Conservation (phyloP, 2,329 filamentous ascomycete species). For the Salinomyces thailandicus region DNA sequence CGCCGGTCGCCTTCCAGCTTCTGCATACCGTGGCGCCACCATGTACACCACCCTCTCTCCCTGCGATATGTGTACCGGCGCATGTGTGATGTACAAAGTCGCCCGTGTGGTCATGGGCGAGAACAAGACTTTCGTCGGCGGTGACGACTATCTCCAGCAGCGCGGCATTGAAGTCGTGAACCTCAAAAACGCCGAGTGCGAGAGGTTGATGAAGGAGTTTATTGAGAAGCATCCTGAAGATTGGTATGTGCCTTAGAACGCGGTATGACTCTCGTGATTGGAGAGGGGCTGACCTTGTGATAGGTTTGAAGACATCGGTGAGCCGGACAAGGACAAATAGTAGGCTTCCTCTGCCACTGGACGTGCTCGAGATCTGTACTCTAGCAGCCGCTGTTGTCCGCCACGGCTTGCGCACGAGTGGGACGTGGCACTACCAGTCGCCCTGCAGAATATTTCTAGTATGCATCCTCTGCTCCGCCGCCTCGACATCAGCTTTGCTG, state of each 20-base stretch:
- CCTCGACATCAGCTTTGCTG: slow-evolving; percentile 11
- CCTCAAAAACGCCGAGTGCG: slow-evolving; percentile 54
- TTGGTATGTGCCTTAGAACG: slow-evolving; percentile 33
- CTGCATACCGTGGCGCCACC: slow-evolving; percentile 59
- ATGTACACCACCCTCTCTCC: slow-evolving; percentile 76
- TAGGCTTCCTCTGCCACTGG: too few relatives aligned
- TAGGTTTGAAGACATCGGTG: slow-evolving; percentile 32
- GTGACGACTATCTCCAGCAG: slow-evolving; percentile 57
- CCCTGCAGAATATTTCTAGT: slow-evolving; percentile 25
- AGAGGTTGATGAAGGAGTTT: slow-evolving; percentile 59
- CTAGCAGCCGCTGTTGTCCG: too few relatives aligned
- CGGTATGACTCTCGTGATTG: not conserved
- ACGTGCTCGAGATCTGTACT: too few relatives aligned
- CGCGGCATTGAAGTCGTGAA: slow-evolving; percentile 65
- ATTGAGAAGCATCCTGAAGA: slow-evolving; percentile 61
- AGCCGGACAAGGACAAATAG: slow-evolving; percentile 15
- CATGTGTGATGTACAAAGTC: slow-evolving; percentile 66
- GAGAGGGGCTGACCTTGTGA: slow-evolving; percentile 1
- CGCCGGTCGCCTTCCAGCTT: slow-evolving; percentile 59
- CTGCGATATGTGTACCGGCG: slow-evolving; percentile 74
- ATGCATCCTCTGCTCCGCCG: slow-evolving; percentile 26
- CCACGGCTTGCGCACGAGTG: too few relatives aligned
- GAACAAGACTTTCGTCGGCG: slow-evolving; percentile 64
- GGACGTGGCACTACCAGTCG: slow-evolving; percentile 30
- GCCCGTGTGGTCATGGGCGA: slow-evolving; percentile 66